phyloP scores from a whole-genome alignment of 202 grass and related monocot species.

The Setaria italica region DNA sequence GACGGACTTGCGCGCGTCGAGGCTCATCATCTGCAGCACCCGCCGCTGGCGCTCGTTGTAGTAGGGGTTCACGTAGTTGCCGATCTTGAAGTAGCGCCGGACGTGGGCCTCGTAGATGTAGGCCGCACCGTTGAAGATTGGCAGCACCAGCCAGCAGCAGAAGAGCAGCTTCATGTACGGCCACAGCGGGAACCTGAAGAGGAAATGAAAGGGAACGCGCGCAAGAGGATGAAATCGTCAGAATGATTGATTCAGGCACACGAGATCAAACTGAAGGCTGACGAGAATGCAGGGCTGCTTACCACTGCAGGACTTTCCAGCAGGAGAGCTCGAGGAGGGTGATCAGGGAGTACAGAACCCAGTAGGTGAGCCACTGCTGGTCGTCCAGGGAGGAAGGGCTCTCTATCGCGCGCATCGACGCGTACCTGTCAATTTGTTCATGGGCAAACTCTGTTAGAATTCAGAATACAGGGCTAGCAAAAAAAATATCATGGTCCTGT shows the following conservation, averaged over 20 bases:
- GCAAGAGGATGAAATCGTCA: no score
- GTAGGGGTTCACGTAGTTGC: constrained; percentile 59
- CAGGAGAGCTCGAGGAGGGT: constrained; percentile 91
- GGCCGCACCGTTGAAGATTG: constrained; percentile 93
- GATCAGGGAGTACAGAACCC: constrained; percentile 88
- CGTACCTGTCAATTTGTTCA: constrained; percentile 62
- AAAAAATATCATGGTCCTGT: not conserved
- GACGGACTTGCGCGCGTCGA: constrained; percentile 82
- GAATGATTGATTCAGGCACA: not conserved
- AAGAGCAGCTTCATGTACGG: constrained; percentile 91
- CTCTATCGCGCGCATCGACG: constrained; percentile 92
- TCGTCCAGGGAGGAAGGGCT: constrained; percentile 87
- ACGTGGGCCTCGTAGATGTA: constrained; percentile 89
- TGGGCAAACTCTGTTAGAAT: constrained; percentile 9
- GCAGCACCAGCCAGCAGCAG: constrained; percentile 95
- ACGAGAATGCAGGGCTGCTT: not conserved
- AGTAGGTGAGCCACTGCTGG: constrained; percentile 99
- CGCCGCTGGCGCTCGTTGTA: constrained; percentile 79
- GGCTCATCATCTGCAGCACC: constrained; percentile 91
- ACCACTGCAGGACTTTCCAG: constrained; percentile 95
- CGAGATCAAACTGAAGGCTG: not conserved
- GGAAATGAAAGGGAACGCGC: not conserved
- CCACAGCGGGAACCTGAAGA: constrained; percentile 83
- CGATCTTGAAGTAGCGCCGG: constrained; percentile 86
- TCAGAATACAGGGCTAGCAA: not conserved